Percentiles rank a stretch among this genome's conserved stretches.
Evolutionary conservation across 495 filamentous ascomycete genomes (phyloP).

Genomic region (Penicillium maclennaniae): DNA sequence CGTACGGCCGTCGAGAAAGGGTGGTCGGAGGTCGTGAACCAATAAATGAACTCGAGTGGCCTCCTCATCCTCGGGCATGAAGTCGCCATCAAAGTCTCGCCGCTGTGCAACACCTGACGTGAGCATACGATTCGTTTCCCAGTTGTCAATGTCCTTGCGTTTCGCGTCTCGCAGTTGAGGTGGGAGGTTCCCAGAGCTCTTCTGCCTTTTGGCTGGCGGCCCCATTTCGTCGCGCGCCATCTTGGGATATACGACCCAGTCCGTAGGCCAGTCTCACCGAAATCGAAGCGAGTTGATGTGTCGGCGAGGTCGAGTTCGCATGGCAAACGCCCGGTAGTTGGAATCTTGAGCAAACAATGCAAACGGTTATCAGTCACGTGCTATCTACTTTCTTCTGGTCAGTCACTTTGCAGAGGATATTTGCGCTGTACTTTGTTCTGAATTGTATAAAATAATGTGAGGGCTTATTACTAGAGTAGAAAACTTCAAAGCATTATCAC

Average conservation of each 20-base stretch:
- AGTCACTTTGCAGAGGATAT: no score
- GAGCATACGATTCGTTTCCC: constrained; percentile 98
- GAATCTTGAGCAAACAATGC: constrained; percentile 20
- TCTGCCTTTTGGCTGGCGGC: constrained; percentile 44
- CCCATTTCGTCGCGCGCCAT: constrained; percentile 40
- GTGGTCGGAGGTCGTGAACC: constrained; percentile 90
- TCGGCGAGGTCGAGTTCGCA: neutral
- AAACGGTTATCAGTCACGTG: constrained; percentile 30
- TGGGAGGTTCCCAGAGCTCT: constrained; percentile 37
- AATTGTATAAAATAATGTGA: neutral
- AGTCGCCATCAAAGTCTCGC: constrained; percentile 72
- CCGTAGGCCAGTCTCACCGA: neutral
- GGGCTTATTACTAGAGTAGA: neutral
- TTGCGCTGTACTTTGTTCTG: neutral
- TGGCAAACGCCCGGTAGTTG: neutral
- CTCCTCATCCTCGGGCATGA: constrained; percentile 88
- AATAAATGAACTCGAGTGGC: constrained; percentile 85
- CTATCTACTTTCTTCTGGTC: neutral
- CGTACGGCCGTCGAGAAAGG: constrained; percentile 90
- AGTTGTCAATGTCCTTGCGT: constrained; percentile 92
- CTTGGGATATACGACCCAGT: neutral
- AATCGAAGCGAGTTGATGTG: neutral
- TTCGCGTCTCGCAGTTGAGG: constrained; percentile 51
- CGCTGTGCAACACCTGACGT: constrained; percentile 93
- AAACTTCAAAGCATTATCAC: neutral